Conservation (phyloP, 768 basidiomycete species). For the Dictyophora rubrovolvata region DNA sequence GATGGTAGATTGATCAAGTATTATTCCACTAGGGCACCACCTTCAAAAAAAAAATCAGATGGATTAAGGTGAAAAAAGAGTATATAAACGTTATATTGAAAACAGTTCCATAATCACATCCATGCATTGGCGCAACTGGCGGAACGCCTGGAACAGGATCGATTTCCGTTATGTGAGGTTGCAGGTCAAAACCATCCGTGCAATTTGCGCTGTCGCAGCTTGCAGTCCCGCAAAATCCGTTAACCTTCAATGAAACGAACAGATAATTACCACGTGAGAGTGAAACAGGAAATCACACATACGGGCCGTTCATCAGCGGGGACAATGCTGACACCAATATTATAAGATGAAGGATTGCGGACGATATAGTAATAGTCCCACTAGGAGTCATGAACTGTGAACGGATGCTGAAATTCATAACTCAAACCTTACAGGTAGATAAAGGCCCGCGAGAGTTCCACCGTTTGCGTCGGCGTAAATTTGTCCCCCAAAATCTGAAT, state of each 20-base stretch:
- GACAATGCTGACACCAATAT: not conserved
- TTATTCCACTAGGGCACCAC: not conserved
- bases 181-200: not conserved
- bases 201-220: not conserved
- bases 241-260: not conserved
- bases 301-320: not conserved
- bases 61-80: not conserved
- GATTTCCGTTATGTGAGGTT: not conserved
- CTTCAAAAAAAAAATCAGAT: not conserved
- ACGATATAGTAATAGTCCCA: not conserved
- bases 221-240: not conserved
- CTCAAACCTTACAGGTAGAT: not conserved
- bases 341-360: not conserved
- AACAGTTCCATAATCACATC: not conserved
- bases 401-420: not conserved
- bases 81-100: not conserved
- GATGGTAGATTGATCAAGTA: not conserved
- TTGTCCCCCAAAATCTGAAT: not conserved
- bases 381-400: not conserved
- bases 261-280: not conserved
- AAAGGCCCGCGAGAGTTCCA: not conserved
- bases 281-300: not conserved
- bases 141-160: not conserved
- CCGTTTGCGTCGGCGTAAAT: not conserved
- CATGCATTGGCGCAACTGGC: not conserved